Evolutionary conservation across 495 filamentous ascomycete species (phyloP), one percentile per base, ranked within the genome.

Genomic region (Cercophora scortea): DNA sequence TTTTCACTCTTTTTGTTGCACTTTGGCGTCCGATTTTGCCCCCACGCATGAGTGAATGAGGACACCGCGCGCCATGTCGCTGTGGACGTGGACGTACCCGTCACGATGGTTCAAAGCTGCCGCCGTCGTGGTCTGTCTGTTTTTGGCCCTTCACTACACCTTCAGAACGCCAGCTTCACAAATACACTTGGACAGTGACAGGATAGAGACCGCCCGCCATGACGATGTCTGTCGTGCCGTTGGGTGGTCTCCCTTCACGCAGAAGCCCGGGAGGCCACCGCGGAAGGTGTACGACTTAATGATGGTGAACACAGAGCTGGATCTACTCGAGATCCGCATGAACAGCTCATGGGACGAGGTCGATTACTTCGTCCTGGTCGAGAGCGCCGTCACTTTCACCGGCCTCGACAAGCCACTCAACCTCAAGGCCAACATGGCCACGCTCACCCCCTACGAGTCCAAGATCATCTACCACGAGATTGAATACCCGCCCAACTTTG

Each of bases 341-440:
- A 71, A 79, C 63, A 71, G 69, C 38, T 70, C 74, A 32, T 71
- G 70, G 42, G 50, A 68, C 42, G 54, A 67, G 15, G 74, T 82
- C 42, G 79, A 82, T 61, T 81, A 79, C 62, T 81, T 79, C 54
- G 70, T 82, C 58, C 68, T 82, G 17, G 72, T 80, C 15, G 79
- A 81, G 62, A 63, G 71, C 13, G 50, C 52, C 51, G 67, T 62
- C 51, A 79, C 76, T 8, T 80, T 80, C 53, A 79, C 77, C 8
- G 68, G 69, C 51, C 64, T 61, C 8, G 58, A 68, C 10, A 82
- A 82, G 54, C 73, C 76, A 2, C 57, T 79, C 15, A 52, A 64
- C 47, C 68, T 80, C 43, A 58, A 61, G 32, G 59, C 71, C 13
- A 74, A 75, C 58, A 60, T 71, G 47, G 47, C 55, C 12, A 51